phyloP scores from a whole-genome alignment of 2,329 filamentous ascomycete species.

The Hymenoscyphus fraxineus region DNA sequence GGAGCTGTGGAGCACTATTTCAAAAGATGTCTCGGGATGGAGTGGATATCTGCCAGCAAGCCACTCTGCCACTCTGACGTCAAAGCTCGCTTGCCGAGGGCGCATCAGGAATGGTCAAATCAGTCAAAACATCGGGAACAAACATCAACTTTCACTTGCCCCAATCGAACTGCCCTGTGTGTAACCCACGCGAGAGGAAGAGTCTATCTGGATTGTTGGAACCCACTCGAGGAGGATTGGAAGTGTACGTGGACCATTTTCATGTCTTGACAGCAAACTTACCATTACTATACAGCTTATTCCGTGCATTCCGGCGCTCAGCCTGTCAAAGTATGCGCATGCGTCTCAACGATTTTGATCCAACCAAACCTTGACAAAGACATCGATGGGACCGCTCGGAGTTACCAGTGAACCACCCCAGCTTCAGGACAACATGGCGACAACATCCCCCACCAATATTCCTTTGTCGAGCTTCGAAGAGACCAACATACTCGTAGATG shows the following conservation, averaged over 20 bases:
- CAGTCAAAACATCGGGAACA: background rate
- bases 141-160: background rate
- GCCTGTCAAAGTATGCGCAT: constrained; percentile 5
- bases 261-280: background rate
- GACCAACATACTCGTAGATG: constrained; percentile 14
- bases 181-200: background rate
- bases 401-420: background rate
- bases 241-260: background rate
- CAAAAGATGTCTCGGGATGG: too few relatives aligned
- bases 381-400: background rate
- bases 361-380: background rate
- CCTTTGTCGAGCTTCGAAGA: constrained; percentile 4
- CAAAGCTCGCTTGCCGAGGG: background rate
- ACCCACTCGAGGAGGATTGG: background rate
- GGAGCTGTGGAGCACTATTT: too few relatives aligned
- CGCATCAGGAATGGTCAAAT: background rate
- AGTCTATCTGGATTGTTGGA: background rate
- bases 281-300: background rate
- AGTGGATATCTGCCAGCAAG: too few relatives aligned
- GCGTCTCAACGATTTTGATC: background rate
- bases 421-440: background rate
- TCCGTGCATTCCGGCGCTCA: constrained; percentile 11
- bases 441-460: background rate
- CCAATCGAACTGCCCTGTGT: background rate
- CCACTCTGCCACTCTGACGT: background rate